A percentile compares a stretch with the other conserved stretches of the same genome.
These are phyloP conservation scores for Houttuynia cordata DNA, from an alignment of 164 flowering plant genomes.

Conservation along the genomic window DNA sequence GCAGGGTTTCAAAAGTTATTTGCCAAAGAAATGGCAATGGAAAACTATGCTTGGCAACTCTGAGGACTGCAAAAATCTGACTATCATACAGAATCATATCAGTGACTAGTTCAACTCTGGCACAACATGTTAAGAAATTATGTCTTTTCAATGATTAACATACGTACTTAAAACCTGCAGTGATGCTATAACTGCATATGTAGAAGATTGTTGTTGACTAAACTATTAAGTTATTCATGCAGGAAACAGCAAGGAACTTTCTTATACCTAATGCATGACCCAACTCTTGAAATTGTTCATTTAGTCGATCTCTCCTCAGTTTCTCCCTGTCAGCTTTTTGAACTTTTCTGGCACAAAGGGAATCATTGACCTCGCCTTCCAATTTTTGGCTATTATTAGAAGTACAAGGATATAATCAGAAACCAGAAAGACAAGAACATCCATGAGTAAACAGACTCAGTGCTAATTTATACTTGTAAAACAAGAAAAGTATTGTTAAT, in stretches of 20 bases:
- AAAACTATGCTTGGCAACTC: too few relatives aligned
- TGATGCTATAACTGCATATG: neutral
- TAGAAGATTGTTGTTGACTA: neutral
- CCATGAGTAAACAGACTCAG: too few relatives aligned
- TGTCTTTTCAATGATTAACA: neutral
- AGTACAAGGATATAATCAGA: neutral
- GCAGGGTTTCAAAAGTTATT: too few relatives aligned
- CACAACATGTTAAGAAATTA: neutral
- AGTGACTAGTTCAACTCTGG: neutral
- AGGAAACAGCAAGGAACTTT: neutral
- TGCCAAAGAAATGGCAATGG: too few relatives aligned
- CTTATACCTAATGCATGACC: constrained; percentile 62
- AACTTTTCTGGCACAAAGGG: constrained; percentile 54
- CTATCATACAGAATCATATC: too few relatives aligned
- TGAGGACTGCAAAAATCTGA: too few relatives aligned
- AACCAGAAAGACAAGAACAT: neutral
- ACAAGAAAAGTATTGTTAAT: too few relatives aligned
- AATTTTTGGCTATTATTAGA: constrained; percentile 21
- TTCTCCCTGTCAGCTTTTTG: constrained; percentile 96
- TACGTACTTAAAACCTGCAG: neutral
- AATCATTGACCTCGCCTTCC: constrained; percentile 43
- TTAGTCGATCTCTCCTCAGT: constrained; percentile 75
- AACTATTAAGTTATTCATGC: neutral
- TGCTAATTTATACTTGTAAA: too few relatives aligned
- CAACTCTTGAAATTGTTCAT: constrained; percentile 80